Base-by-base conservation (phyloP, 139 green algal species). In the Microglena sp. region DNA sequence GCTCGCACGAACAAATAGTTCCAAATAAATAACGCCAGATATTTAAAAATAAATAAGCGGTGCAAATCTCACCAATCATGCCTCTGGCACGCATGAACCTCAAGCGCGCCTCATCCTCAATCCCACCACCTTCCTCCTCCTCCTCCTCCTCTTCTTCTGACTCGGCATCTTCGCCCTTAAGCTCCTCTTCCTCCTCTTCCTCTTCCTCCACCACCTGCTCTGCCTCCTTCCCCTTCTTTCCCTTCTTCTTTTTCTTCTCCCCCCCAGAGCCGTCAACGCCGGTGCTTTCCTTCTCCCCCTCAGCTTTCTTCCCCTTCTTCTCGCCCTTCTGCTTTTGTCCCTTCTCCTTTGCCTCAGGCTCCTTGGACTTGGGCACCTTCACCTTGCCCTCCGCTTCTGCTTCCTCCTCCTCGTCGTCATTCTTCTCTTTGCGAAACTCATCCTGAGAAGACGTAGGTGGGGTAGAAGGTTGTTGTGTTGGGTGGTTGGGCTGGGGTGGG, bases 51-150 rank as follows among this genome's bases (percentile, higher is more conserved):
- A n/a, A n/a, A n/a, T n/a, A n/a, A n/a, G n/a, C n/a, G n/a, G n/a
- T n/a, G n/a, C n/a, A n/a, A n/a, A n/a, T n/a, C 70, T 33, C 45
- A 77, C 75, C 60, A 54, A 80, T 50, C 35, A 82, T 67, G 33
- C 75, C 75, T 18, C 83, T 64, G 22, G 82, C 77, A 3, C 82
- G 82, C 0, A 79, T 78, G 79, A 83, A 92, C 5, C 85, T 77
- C 60, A 77, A 33, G 18, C 31, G 53, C 60, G 55, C 75, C 28
- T 75, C 68, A 1, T 65, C 57, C 3, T 67, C 66, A 21, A 40
- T 11, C 24, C 45, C 67, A 24, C 24, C 30, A 15, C 67, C 63
- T 33, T 69, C 44, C n/a, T 70, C 57, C 1, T 70, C 62, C 21
- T 74, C 70, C 24, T 81, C 78, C n/a, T 76, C 72, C 21, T 80